A percentile compares a stretch with the other conserved stretches of the same genome.
Evolutionary conservation across 805 yeast species (phyloP).

Genomic region (Lipomyces starkeyi): DNA sequence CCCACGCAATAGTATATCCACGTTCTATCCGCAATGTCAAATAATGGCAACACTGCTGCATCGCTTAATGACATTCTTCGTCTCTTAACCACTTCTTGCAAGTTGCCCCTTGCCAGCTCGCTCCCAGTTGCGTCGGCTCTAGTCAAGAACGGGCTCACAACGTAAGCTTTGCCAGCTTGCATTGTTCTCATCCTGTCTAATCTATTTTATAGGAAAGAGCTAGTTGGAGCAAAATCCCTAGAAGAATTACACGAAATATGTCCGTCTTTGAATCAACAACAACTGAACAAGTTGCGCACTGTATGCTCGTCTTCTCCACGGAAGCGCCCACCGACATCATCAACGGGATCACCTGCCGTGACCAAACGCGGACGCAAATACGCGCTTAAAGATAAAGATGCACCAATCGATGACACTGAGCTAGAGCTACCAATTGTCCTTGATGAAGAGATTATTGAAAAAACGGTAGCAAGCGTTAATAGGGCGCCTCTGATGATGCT

Average conservation of each 20-base stretch:
- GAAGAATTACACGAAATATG: slow-evolving; percentile 27
- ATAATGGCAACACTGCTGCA: background rate
- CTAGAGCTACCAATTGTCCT: slow-evolving; percentile 19
- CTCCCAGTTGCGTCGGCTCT: slow-evolving; percentile 31
- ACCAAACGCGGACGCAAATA: slow-evolving; percentile 13
- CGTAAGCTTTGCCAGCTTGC: slow-evolving; percentile 12
- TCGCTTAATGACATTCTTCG: slow-evolving; percentile 30
- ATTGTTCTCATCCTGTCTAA: background rate
- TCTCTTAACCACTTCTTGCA: slow-evolving; percentile 26
- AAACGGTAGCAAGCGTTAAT: slow-evolving; percentile 18
- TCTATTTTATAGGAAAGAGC: slow-evolving; percentile 17
- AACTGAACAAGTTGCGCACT: slow-evolving; percentile 17
- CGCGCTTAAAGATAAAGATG: background rate
- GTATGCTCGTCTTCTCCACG: slow-evolving; percentile 7
- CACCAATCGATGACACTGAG: slow-evolving; percentile 15
- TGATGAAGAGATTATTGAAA: slow-evolving; percentile 11
- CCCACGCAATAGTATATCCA: background rate
- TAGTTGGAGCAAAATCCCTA: slow-evolving; percentile 11
- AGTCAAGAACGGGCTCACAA: slow-evolving; percentile 19
- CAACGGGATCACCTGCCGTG: background rate
- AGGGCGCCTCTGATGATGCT: slow-evolving; percentile 36
- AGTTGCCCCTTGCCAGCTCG: slow-evolving; percentile 24
- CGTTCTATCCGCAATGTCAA: background rate
- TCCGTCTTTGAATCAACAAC: slow-evolving; percentile 14
- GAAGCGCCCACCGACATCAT: background rate